Evolutionary conservation across 345 rosid species (phyloP), one percentile per base, ranked within the genome.

Genomic region (Schrenkiella parvula): DNA sequence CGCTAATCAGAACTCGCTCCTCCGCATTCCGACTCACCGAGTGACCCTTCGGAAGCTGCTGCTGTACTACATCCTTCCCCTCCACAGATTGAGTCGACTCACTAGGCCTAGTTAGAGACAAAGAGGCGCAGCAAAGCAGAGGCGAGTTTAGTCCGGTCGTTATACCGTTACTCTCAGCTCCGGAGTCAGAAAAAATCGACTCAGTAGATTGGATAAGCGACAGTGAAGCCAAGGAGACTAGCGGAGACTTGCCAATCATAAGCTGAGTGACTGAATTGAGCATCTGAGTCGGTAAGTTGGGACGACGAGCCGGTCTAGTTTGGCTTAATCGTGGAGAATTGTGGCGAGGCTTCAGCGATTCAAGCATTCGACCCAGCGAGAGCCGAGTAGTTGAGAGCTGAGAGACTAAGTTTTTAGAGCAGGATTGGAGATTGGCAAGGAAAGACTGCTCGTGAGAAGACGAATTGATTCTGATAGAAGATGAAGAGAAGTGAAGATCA

Each of bases 1-100:
- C 98, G 21, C 98, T 88, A 5, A 92, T 87, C 84, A 89, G 52
- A 34, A 92, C 93, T 70, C 96, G 84, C 86, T 89, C 97, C 83
- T 95, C 97, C 8, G 85, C 83, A n/a, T 77, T 60, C 17, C 89
- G 71, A 63, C 85, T 76, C 47, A 51, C 70, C 0, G 84, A 71
- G 28, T 80, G 86, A 14, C 84, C 87, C 72, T 84, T 89, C 14
- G 15, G 64, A 34, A 5, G 53, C 58, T 76, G 75, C 81, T 75
- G 83, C 57, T 80, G 86, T 25, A 12, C 21, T 0, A 2, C 8
- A 22, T 72, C 78, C 37, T 72, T 62, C 41, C 64, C 64, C 13
- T 78, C 87, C 6, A 46, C 81, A 2, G 81, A 53, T 73, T 75
- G 90, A 79, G 72, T 64, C 74, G 77, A 54, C 51, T 75, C 83